Conservation (phyloP, 148 eudicot genomes). For the Heliamphora exappendiculata region DNA sequence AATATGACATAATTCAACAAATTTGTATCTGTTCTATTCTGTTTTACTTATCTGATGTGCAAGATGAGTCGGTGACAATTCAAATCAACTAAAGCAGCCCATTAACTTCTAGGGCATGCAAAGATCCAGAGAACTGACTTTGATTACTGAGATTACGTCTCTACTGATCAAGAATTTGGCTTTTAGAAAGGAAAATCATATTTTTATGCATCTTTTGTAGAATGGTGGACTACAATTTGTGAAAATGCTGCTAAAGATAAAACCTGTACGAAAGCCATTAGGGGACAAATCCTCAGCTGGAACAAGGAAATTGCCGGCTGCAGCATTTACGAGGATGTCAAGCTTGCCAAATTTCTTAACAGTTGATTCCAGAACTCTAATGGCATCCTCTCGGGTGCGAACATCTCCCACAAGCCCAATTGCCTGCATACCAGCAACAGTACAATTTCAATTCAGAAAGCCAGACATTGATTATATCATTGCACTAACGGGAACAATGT, state of each 20-base stretch:
- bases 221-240: neutral
- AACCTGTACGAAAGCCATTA: constrained; percentile 76
- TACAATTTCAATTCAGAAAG: neutral
- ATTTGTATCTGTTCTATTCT: neutral
- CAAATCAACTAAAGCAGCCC: neutral
- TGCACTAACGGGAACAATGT: no score
- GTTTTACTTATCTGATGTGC: neutral
- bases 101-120: neutral
- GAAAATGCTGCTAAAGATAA: neutral
- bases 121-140: neutral
- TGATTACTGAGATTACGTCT: neutral
- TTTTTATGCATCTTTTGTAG: neutral
- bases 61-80: neutral
- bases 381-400: constrained; percentile 51
- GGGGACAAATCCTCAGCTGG: constrained; percentile 69
- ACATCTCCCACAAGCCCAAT: constrained; percentile 72
- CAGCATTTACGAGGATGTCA: constrained; percentile 84
- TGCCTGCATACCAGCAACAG: constrained; percentile 29
- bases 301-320: constrained; percentile 75
- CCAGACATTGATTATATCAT: no score
- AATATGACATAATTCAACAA: neutral
- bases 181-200: neutral
- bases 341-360: constrained; percentile 51
- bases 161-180: neutral
- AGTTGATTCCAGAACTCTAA: constrained; percentile 55